Conservation (phyloP, 768 basidiomycete genomes). For the Tulasnella sp. region DNA sequence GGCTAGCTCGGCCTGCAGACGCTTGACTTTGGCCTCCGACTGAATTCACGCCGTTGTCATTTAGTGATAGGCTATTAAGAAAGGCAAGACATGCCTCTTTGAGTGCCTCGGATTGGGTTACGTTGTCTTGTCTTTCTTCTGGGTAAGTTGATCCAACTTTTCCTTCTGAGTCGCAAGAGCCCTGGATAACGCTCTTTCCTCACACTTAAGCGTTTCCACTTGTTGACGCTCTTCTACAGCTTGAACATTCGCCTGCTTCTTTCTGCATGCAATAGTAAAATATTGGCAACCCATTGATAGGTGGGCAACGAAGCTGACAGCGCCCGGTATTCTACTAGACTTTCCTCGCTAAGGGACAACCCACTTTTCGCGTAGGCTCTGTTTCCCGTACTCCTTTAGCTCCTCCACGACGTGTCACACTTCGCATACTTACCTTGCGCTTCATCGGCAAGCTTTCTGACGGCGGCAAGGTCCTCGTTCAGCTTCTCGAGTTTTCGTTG, state of each 20-base stretch:
- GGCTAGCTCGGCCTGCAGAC: constrained; percentile 63
- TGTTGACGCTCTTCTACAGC: constrained; percentile 88
- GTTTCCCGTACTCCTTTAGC: constrained; percentile 5
- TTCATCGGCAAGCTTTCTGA: constrained; percentile 69
- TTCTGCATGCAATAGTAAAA: constrained; percentile 52
- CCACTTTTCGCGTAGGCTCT: constrained; percentile 80
- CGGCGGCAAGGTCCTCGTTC: constrained; percentile 65
- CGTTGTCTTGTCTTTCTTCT: constrained; percentile 61
- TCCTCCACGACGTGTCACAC: not conserved
- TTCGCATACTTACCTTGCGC: constrained; percentile 66
- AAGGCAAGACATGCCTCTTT: constrained; percentile 54
- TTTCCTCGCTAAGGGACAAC: constrained; percentile 77
- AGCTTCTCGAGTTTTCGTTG: constrained; percentile 58
- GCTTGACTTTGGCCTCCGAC: constrained; percentile 58
- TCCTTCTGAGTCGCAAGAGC: constrained; percentile 67
- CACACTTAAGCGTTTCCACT: constrained; percentile 76
- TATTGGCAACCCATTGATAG: not conserved
- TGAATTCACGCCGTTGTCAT: constrained; percentile 22
- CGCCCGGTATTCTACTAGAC: constrained; percentile 82
- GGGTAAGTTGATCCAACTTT: constrained; percentile 65
- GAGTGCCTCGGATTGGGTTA: constrained; percentile 55
- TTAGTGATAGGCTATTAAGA: not conserved
- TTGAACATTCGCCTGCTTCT: constrained; percentile 73
- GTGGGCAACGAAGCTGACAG: constrained; percentile 57
- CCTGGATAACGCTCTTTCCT: constrained; percentile 74